Evolutionary conservation across 148 eudicot genomes (phyloP), one percentile per base, ranked within the genome.

Genomic region (Chenopodium quinoa): DNA sequence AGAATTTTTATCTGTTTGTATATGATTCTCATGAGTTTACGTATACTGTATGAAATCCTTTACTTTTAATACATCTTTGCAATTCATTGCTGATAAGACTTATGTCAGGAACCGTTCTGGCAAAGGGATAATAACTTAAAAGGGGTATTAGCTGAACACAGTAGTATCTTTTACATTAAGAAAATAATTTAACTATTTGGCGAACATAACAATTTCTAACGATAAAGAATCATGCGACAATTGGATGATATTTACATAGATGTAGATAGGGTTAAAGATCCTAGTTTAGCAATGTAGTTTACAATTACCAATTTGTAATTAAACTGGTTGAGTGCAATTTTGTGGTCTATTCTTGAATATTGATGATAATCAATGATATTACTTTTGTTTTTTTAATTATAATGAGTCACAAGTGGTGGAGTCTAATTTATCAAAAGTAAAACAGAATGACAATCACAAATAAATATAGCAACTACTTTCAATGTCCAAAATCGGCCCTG

Each of bases 21-120:
- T 78, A 23, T 82, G 72, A 86, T 84, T 78, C 87, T 85, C 81
- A 40, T 29, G 23, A 9, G 46, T 69, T 80, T 63, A n/a, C 75
- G 62, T 74, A 22, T 40, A 40, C 7, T 40, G 44, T 40, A 40
- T 40, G 8, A 40, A 40, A 40, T 40, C 44, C 44, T 40, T 32
- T 40, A 40, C 44, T 40, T 40, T 40, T 40, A 17, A 7, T 27
- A 56, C 25, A 78, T 48, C 7, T 29, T 40, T 40, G 44, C 8
- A 40, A 40, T 40, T 7, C 44, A 40, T 40, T 40, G 44, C 44
- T 40, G 44, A 40, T 40, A 7, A 70, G 2, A 4, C 52, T 54
- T 69, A 19, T 10, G 17, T 46, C 75, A 72, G 7, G 54, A 2
- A 34, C 46, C 29, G 4, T 72, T 72, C 16, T 37, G 8, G n/a